Percentiles rank a stretch among this genome's conserved stretches.
phyloP scores from a whole-genome alignment of 345 rosid genomes.

The Citropsis articulata region DNA sequence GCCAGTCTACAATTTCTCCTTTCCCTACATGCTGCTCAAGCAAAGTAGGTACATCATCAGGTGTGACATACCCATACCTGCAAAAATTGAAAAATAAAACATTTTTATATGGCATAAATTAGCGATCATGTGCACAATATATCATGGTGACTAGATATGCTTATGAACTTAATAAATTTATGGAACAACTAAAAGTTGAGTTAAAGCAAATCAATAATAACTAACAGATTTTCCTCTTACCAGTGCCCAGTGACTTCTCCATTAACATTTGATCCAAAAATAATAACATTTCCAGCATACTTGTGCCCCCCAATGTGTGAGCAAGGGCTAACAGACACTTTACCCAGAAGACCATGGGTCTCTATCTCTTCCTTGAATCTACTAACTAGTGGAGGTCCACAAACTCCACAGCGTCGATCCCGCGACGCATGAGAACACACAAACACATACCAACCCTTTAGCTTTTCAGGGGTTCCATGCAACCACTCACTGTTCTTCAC shows the following conservation, averaged over 20 bases:
- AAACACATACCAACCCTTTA: conserved; percentile 79
- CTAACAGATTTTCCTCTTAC: conserved; percentile 36
- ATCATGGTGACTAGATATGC: background rate
- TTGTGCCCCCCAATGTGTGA: conserved; percentile 96
- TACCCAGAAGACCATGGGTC: conserved; percentile 65
- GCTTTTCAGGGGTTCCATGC: conserved; percentile 83
- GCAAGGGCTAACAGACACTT: conserved; percentile 92
- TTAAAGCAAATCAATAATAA: background rate
- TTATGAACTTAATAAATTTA: conserved; percentile 2
- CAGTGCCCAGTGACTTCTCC: conserved; percentile 80
- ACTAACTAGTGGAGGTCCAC: conserved; percentile 81
- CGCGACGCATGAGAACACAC: conserved; percentile 94
- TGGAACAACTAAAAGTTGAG: background rate
- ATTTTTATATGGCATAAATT: background rate
- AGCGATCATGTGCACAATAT: background rate
- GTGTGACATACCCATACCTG: conserved; percentile 91
- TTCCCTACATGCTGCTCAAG: conserved; percentile 69
- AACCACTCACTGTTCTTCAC: conserved; percentile 92
- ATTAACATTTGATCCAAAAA: conserved; percentile 58
- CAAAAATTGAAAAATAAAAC: background rate
- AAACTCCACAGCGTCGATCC: conserved; percentile 87
- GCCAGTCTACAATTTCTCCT: conserved; percentile 72
- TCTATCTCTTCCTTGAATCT: conserved; percentile 90
- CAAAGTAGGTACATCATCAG: conserved; percentile 64
- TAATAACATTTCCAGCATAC: conserved; percentile 93